These are phyloP conservation scores for Epichloe aotearoae DNA, from an alignment of 2,329 filamentous ascomycete species.

Conservation along the genomic window DNA sequence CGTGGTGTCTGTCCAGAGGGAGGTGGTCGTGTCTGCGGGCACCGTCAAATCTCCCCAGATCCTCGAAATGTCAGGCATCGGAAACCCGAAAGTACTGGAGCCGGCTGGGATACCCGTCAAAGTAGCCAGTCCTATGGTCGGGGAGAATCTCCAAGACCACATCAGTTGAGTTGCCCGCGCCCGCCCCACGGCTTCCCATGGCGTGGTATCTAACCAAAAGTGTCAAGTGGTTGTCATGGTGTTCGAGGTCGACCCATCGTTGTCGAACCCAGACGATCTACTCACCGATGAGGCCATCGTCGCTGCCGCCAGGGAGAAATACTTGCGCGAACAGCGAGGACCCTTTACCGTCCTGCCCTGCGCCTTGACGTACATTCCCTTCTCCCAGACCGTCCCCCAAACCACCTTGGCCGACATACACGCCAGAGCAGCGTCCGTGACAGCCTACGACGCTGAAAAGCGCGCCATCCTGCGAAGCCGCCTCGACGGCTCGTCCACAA, in stretches of 20 bases:
- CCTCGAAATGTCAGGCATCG: slow-evolving; percentile 49
- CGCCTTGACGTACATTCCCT: slow-evolving; percentile 29
- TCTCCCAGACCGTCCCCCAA: slow-evolving; percentile 19
- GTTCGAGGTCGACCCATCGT: slow-evolving; percentile 30
- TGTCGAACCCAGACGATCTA: slow-evolving; percentile 28
- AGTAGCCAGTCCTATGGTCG: slow-evolving; percentile 30
- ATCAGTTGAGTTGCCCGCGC: slow-evolving; percentile 9
- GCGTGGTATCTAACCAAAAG: background rate
- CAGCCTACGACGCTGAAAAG: slow-evolving; percentile 12
- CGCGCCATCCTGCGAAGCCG: slow-evolving; percentile 19
- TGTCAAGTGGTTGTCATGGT: slow-evolving; percentile 24
- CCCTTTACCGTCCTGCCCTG: slow-evolving; percentile 26
- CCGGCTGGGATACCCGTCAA: slow-evolving; percentile 24
- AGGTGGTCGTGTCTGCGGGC: slow-evolving; percentile 47
- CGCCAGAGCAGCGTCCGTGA: slow-evolving; percentile 10
- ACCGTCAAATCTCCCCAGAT: slow-evolving; percentile 43
- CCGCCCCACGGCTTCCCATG: too few relatives aligned
- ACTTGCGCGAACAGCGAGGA: slow-evolving; percentile 17
- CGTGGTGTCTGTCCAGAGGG: slow-evolving; percentile 27
- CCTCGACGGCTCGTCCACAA: slow-evolving; percentile 15
- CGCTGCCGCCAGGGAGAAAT: slow-evolving; percentile 22
- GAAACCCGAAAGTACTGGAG: slow-evolving; percentile 24
- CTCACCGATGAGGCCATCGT: slow-evolving; percentile 14
- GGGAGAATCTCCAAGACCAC: slow-evolving; percentile 37
- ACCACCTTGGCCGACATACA: slow-evolving; percentile 12